Base-by-base conservation (phyloP, 495 filamentous ascomycete species). In the Neohortaea acidophila region DNA sequence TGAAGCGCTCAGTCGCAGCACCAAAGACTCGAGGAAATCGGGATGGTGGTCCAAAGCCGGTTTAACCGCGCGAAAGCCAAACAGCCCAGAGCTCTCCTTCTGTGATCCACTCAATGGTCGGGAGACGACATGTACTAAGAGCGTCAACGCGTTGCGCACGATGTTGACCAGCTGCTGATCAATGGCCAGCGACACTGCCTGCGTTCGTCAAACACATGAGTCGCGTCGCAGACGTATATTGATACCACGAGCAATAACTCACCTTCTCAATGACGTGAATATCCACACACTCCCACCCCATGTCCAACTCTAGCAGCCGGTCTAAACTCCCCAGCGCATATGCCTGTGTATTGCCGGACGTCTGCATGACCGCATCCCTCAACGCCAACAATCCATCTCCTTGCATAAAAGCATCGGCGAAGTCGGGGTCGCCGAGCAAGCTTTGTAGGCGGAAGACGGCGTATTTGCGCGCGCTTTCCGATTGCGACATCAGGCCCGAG, bases 141-240 rank as follows among this genome's bases (percentile, higher is more conserved):
- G 89, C 17, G 84, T 87, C 84, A 96, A 92, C 44, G 87, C 86
- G 43, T 87, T 89, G 9, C 89, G 75, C 31, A 96, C 73, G 48
- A 96, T 96, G 51, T 99, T 99, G 54, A 96, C 89, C 10, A 99
- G 70, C 15, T 87, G 91, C 52, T 96, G 91, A 17, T 75, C 87
- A 44, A 99, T 87, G 38, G 96, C 84, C 22, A 96, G 66, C 50
- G 94, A 79, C 36, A 99, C 89, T 34, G 92, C 73, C 69, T 92
- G 60, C 47, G 40, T 5, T 25, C 27, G 24, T 27, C 24, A 27
- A 27, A 27, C 24, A 27, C n/a, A n/a, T 27, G 8, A n/a, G 7
- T 27, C 8, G 24, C 8, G 8, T 27, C 24, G n/a, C n/a, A n/a
- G 24, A n/a, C 24, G 24, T 27, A 27, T 27, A 27, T 7, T n/a